phyloP scores from a whole-genome alignment of 257 asterid genomes.

The Capsicum pubescens region DNA sequence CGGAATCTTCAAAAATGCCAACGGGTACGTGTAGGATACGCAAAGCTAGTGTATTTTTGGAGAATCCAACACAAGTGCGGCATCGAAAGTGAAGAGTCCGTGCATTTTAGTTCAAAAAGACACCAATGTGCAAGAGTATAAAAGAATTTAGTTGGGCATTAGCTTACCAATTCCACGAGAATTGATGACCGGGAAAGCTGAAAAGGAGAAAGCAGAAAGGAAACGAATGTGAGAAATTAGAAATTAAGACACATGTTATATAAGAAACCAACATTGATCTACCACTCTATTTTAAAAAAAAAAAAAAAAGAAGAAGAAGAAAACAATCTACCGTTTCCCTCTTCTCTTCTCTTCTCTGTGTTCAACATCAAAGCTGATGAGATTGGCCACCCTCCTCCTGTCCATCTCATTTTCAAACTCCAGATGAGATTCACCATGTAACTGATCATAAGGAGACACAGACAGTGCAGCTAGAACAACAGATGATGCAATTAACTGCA shows the following conservation, averaged over 20 bases:
- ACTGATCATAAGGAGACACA: conserved; percentile 41
- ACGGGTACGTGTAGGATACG: too few relatives aligned
- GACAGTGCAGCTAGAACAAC: conserved; percentile 53
- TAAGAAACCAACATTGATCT: background rate
- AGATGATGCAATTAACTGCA: conserved; percentile 54
- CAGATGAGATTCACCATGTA: conserved; percentile 40
- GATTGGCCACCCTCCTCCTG: conserved; percentile 44
- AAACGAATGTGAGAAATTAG: background rate
- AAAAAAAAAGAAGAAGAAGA: background rate
- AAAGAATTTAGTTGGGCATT: background rate
- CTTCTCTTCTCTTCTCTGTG: conserved; percentile 42
- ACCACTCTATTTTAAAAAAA: background rate
- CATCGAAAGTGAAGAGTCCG: too few relatives aligned
- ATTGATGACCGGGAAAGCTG: conserved; percentile 89
- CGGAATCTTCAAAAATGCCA: too few relatives aligned
- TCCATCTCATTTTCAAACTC: conserved; percentile 45
- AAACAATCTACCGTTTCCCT: conserved; percentile 41
- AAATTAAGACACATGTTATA: background rate
- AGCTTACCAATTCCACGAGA: conserved; percentile 70
- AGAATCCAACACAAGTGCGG: too few relatives aligned
- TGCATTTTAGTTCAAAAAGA: background rate
- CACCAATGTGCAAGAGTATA: background rate
- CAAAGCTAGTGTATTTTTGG: too few relatives aligned
- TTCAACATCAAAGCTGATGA: conserved; percentile 46
- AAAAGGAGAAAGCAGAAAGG: conserved; percentile 32